Evolutionary conservation across 495 filamentous ascomycete species (phyloP).

Genomic region (Podospora sp.): DNA sequence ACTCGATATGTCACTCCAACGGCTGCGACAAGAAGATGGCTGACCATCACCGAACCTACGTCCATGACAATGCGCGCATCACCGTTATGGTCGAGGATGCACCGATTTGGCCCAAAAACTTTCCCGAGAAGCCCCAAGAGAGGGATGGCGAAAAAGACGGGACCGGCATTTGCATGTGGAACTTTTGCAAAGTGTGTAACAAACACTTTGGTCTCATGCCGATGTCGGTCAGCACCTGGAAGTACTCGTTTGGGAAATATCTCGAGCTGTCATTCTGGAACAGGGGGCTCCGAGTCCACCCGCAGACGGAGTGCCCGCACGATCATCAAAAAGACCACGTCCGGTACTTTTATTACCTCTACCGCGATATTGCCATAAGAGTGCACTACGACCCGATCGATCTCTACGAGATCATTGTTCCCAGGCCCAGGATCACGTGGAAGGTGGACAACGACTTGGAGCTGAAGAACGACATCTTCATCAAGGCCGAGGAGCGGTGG

Average conservation of each 20-base stretch:
- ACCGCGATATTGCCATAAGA: constrained; percentile 70
- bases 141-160: constrained; percentile 34
- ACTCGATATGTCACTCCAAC: constrained; percentile 74
- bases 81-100: constrained; percentile 83
- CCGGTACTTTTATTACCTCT: constrained; percentile 84
- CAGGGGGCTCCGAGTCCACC: constrained; percentile 74
- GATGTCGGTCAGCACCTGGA: constrained; percentile 97
- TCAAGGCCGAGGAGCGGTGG: constrained; percentile 75
- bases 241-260: constrained; percentile 98
- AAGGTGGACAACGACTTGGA: constrained; percentile 92
- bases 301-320: constrained; percentile 79
- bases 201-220: constrained; percentile 86
- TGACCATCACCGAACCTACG: constrained; percentile 95
- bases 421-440: constrained; percentile 87
- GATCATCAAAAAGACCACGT: constrained; percentile 91
- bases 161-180: constrained; percentile 94
- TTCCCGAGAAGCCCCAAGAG: constrained; percentile 50
- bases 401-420: constrained; percentile 93
- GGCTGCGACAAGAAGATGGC: constrained; percentile 87
- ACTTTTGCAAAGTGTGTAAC: constrained; percentile 85
- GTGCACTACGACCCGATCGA: constrained; percentile 92
- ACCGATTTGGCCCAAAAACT: constrained; percentile 43
- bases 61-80: constrained; percentile 92
- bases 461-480: constrained; percentile 89
- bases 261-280: constrained; percentile 97